Evolutionary conservation across 2,329 filamentous ascomycete species (phyloP), one percentile per base, ranked within the genome.

Genomic region (Xylariaceae sp.): DNA sequence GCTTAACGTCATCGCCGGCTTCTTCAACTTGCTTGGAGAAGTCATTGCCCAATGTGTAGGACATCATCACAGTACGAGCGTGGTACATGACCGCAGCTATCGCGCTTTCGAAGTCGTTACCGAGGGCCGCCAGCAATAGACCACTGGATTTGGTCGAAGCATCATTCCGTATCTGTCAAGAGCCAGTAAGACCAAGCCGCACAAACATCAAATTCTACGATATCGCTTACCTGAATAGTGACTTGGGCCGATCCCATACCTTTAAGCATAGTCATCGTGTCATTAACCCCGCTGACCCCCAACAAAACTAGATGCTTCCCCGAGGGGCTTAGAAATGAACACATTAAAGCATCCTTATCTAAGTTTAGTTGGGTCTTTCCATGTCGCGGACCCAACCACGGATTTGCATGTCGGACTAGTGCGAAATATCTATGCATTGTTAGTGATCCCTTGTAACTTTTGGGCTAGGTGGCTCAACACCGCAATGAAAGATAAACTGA

Each of bases 381-480:
- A 60, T 96, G 90, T 30, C 89, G 74, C n/a, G 91, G 91, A 7
- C 85, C 88, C 9, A 95, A 68, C 91, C 91, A 97, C 1, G 89
- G 85, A 26, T 76, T 77, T 80, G 83, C 93, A 3, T 87, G 71
- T 15, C 89, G 80, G 4, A 94, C 82, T 11, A 95, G 66, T 7
- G 87, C 81, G 60, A 95, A 91, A 81, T 89, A 95, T 52, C 85
- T 79, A 40, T 9, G 29, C 29, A 22, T 12, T 8, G 39, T 60
- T 37, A 61, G 58, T 43, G 16, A 35, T 11, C 22, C 22, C 11
- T 26, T 11, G 22, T n/a, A n/a, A n/a, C n/a, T n/a, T n/a, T n/a
- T n/a, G n/a, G n/a, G n/a, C n/a, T n/a, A n/a, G n/a, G n/a, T n/a
- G n/a, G n/a, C n/a, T n/a, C n/a, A n/a, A n/a, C n/a, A n/a, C n/a